Evolutionary conservation across 352 stramenopile genomes (phyloP).

Genomic region (Phytophthora cactorum): DNA sequence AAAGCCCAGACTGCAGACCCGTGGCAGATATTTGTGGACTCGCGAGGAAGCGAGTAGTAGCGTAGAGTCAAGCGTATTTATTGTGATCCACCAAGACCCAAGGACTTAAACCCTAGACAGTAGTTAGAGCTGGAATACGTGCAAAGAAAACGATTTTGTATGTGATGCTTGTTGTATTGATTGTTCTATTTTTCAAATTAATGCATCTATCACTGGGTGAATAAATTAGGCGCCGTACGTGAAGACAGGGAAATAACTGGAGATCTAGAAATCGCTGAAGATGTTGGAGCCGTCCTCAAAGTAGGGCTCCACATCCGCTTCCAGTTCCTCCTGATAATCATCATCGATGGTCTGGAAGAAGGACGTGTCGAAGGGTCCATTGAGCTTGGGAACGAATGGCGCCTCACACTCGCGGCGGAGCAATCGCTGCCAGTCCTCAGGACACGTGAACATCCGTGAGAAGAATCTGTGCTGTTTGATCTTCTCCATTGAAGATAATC

Average conservation of each 20-base stretch:
- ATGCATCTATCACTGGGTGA: constrained; percentile 18
- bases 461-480: constrained; percentile 76
- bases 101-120: constrained; percentile 3
- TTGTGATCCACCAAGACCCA: constrained; percentile 13
- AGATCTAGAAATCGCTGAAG: constrained; percentile 58
- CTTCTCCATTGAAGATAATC: constrained; percentile 48
- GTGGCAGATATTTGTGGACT: constrained; percentile 28
- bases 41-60: constrained; percentile 29
- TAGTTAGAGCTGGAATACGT: constrained; percentile 13
- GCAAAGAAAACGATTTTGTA: not conserved
- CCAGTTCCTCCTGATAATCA: constrained; percentile 56
- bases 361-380: constrained; percentile 70
- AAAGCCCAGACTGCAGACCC: constrained; percentile 30
- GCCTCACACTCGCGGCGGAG: constrained; percentile 43
- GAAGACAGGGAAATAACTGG: constrained; percentile 12
- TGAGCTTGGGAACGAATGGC: constrained; percentile 74
- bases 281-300: constrained; percentile 74
- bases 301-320: constrained; percentile 61
- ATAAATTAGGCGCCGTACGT: constrained; percentile 22
- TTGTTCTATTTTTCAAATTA: constrained; percentile 21
- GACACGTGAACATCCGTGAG: constrained; percentile 38
- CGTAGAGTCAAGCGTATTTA: constrained; percentile 38
- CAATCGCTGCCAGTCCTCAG: constrained; percentile 50
- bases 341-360: constrained; percentile 72
- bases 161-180: constrained; percentile 9